Evolutionary conservation across 2,329 filamentous ascomycete species (phyloP).

Genomic region (Paecilomyces niveus): DNA sequence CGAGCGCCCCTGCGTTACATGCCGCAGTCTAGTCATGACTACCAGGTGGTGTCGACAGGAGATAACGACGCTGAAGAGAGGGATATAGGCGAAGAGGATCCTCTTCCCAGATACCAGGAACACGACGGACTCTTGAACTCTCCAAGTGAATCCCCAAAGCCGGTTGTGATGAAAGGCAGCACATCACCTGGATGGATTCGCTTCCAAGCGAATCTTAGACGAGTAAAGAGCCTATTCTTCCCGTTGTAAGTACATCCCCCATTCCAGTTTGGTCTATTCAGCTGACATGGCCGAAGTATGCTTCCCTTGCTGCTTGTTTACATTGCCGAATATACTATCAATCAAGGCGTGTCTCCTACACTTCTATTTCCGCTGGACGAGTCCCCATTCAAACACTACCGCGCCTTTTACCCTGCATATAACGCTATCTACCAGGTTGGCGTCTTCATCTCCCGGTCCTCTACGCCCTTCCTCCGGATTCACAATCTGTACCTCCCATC

Average conservation of each 20-base stretch:
- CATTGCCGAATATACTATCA: slow-evolving; percentile 94
- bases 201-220: slow-evolving; percentile 51
- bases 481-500: slow-evolving; percentile 76
- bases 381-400: slow-evolving; percentile 72
- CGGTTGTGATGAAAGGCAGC: slow-evolving; percentile 4
- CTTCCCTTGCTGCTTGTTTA: slow-evolving; percentile 87
- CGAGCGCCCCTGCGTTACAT: slow-evolving; percentile 53
- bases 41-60: slow-evolving; percentile 46
- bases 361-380: slow-evolving; percentile 72
- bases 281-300: slow-evolving; percentile 51
- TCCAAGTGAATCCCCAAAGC: slow-evolving; percentile 14
- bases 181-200: slow-evolving; percentile 22
- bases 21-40: slow-evolving; percentile 39
- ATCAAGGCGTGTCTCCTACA: slow-evolving; percentile 86
- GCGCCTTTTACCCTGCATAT: slow-evolving; percentile 91
- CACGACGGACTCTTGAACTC: slow-evolving; percentile 20
- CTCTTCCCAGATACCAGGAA: slow-evolving; percentile 3
- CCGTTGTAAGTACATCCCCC: slow-evolving; percentile 47
- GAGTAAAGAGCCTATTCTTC: slow-evolving; percentile 63
- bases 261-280: background rate
- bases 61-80: slow-evolving; percentile 33
- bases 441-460: slow-evolving; percentile 90
- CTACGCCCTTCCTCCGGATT: slow-evolving; percentile 77
- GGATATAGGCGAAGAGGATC: slow-evolving; percentile 14
- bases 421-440: slow-evolving; percentile 90